Percentiles rank a stretch among this genome's conserved stretches.
Evolutionary conservation across 73 alveolate genomes (phyloP).

Genomic region (Paramecium biaurelia): DNA sequence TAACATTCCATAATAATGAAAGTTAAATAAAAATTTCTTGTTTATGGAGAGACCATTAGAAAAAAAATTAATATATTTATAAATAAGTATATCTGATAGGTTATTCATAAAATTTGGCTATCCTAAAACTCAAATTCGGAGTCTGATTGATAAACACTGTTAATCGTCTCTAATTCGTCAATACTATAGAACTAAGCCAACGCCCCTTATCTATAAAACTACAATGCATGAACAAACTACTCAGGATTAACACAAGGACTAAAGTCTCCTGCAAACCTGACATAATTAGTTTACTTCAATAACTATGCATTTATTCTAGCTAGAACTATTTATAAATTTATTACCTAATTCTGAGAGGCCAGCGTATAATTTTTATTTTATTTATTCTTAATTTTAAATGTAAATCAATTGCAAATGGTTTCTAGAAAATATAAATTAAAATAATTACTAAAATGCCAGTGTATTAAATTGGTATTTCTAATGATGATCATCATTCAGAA

Average conservation of each 20-base stretch:
- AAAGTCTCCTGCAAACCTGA: not conserved
- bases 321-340: not conserved
- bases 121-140: not conserved
- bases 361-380: not conserved
- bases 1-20: not conserved
- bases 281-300: not conserved
- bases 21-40: not conserved
- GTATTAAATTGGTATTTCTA: not conserved
- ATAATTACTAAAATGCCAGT: not conserved
- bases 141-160: not conserved
- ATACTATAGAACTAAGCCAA: not conserved
- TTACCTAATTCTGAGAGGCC: not conserved
- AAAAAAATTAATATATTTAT: not conserved
- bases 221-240: not conserved
- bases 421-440: not conserved
- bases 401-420: not conserved
- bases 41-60: not conserved
- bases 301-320: not conserved
- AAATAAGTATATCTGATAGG: not conserved
- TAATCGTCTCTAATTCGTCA: not conserved
- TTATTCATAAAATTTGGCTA: not conserved
- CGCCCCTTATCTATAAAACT: not conserved
- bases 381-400: not conserved
- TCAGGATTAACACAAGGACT: slow-evolving; percentile 8
- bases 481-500: not conserved